Evolutionary conservation across 495 filamentous ascomycete species (phyloP), one percentile per base, ranked within the genome.

Genomic region (Aspergillus wentii): DNA sequence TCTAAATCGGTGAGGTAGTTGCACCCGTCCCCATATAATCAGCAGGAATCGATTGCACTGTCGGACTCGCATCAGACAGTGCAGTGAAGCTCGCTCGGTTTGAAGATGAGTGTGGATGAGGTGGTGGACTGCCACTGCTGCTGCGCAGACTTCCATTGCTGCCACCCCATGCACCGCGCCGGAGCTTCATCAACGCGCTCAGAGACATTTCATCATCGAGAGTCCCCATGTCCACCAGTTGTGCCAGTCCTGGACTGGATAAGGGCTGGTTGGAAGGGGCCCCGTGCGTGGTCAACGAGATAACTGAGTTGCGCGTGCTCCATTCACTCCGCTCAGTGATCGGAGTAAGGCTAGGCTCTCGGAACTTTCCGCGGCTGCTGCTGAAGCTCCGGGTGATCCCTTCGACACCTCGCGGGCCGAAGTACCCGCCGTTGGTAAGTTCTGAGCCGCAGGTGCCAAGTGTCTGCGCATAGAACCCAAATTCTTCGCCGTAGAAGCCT

Each of bases 241-340:
- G 83, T 2, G 83, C 78, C 30, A 91, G 56, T 1, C 79, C 83
- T 1, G 85, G 82, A 44, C 75, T 64, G 36, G 72, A 40, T 43
- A 76, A 35, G 17, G 56, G 49, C 46, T 71, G 46, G 59, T 62
- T 62, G 11, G 58, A 67, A 40, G 56, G 54, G 32, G 53, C 49
- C 5, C 72, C 63, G 42, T 81, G 78, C 41, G 87, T 66, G 23
- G 73, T 74, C 22, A 88, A 60, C 20, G 76, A 82, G 69, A 92
- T 85, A 48, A 92, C 76, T 3, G 85, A 91, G 54, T 96, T 97
- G 34, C 94, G 79, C 33, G 92, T 95, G 27, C 86, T 92, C 69
- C 92, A 94, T 67, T 98, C 92, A 48, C 86, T 94, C 3, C 91
- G 79, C 61, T 98, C 92, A 0, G 90, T 96, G 45, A 98, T 98